Conservation (phyloP, 2,329 filamentous ascomycete genomes). For the Fusarium proliferatum region DNA sequence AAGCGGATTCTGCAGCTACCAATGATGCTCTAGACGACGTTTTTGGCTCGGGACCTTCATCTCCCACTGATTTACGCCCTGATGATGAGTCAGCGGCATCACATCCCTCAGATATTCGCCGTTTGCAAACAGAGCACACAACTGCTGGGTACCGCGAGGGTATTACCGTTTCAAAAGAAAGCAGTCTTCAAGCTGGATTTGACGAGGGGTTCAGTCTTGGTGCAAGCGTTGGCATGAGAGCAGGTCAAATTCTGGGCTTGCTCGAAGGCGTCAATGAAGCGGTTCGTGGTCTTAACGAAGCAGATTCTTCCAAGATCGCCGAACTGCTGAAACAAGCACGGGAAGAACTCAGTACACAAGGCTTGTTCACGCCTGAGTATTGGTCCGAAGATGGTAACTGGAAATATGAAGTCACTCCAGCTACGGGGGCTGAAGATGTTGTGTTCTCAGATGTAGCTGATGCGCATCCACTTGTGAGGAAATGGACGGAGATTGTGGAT, state of each 20-base stretch:
- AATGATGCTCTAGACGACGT: conserved; percentile 52
- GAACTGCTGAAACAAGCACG: conserved; percentile 55
- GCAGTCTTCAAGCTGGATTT: conserved; percentile 85
- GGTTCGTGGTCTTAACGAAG: conserved; percentile 47
- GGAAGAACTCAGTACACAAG: conserved; percentile 68
- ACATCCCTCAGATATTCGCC: conserved; percentile 74
- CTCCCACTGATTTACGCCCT: conserved; percentile 27
- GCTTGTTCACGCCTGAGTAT: conserved; percentile 73
- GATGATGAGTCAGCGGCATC: conserved; percentile 14
- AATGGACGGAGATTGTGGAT: conserved; percentile 63
- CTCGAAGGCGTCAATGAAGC: conserved; percentile 76
- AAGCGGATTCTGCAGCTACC: conserved; percentile 5
- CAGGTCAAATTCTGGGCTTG: conserved; percentile 80
- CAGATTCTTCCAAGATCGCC: conserved; percentile 4
- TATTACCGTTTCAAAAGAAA: conserved; percentile 78
- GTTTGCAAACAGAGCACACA: conserved; percentile 79
- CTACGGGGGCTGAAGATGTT: conserved; percentile 54
- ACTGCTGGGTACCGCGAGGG: conserved; percentile 94
- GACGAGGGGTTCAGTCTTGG: conserved; percentile 91
- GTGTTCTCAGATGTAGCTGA: conserved; percentile 72
- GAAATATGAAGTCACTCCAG: conserved; percentile 67
- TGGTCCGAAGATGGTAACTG: conserved; percentile 78
- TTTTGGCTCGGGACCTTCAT: conserved; percentile 47
- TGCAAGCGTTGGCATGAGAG: conserved; percentile 79
- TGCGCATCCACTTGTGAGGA: conserved; percentile 73